phyloP scores from a whole-genome alignment of 345 rosid species.

The Melaleuca alternifolia region DNA sequence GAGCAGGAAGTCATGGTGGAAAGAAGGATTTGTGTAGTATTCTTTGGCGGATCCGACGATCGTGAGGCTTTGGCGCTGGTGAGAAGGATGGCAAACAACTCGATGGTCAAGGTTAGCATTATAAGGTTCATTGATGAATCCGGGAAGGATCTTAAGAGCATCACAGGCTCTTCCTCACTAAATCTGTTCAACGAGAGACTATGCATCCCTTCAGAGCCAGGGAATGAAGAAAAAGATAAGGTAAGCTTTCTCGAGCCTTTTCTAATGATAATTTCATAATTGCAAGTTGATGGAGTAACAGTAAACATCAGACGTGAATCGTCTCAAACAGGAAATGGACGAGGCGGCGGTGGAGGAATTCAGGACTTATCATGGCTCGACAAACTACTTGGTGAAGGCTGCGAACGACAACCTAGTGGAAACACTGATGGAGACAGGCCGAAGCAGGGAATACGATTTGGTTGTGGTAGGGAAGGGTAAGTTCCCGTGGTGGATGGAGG shows the following conservation, averaged over 20 bases:
- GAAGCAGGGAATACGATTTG: conserved; percentile 48
- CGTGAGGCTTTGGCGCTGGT: conserved; percentile 66
- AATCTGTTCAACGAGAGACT: conserved; percentile 12
- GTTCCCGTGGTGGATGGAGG: conserved; percentile 43
- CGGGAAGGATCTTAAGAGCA: conserved; percentile 10
- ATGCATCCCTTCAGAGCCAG: conserved; percentile 36
- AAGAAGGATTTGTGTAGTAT: conserved; percentile 45
- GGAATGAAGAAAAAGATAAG: conserved; percentile 40
- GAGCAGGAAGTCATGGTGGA: not conserved
- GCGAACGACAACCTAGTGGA: conserved; percentile 32
- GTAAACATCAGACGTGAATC: not conserved
- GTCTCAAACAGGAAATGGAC: conserved; percentile 37
- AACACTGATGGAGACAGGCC: conserved; percentile 31
- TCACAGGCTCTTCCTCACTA: conserved; percentile 27
- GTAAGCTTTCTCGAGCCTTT: conserved; percentile 1
- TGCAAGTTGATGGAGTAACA: not conserved
- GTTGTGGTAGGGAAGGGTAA: conserved; percentile 64
- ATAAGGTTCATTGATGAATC: conserved; percentile 29
- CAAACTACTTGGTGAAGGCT: conserved; percentile 37
- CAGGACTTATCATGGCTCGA: conserved; percentile 28
- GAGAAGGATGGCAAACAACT: conserved; percentile 69
- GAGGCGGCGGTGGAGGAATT: conserved; percentile 41
- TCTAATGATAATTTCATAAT: not conserved
- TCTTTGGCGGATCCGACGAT: conserved; percentile 80
- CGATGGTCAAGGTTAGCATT: conserved; percentile 41